A percentile compares a stretch with the other conserved stretches of the same genome.
phyloP scores from a whole-genome alignment of 192 early-diverging fungal species.

The Coemansia sp. region DNA sequence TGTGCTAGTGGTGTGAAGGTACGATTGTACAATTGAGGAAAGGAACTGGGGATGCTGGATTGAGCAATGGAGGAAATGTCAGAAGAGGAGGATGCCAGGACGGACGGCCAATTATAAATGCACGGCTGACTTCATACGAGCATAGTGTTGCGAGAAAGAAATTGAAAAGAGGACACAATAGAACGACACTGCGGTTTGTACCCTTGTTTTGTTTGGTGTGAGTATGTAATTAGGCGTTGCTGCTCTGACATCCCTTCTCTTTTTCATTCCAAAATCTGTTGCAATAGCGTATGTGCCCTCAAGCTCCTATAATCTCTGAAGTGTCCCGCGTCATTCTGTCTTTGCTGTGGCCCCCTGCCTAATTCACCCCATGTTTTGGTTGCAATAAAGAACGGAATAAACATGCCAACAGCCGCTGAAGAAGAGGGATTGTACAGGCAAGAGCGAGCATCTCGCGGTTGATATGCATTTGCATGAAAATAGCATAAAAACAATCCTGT shows the following conservation, averaged over 20 bases:
- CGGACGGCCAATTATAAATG: slow-evolving; percentile 20
- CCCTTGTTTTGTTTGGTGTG: too few relatives aligned
- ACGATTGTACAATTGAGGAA: slow-evolving; percentile 42
- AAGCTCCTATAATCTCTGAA: too few relatives aligned
- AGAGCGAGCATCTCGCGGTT: slow-evolving; percentile 1
- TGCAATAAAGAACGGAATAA: neutral
- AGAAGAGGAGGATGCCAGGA: slow-evolving; percentile 7
- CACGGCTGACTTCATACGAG: slow-evolving; percentile 2
- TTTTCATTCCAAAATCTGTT: neutral
- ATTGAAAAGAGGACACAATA: slow-evolving; percentile 2
- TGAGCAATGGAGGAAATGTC: slow-evolving; percentile 3
- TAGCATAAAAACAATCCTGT: neutral
- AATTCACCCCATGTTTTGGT: too few relatives aligned
- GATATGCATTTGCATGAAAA: slow-evolving; percentile 2
- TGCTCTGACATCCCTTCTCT: neutral
- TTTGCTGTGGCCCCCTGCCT: too few relatives aligned
- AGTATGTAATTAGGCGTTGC: too few relatives aligned
- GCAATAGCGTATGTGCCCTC: neutral
- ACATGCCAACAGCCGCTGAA: neutral
- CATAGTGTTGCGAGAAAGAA: neutral
- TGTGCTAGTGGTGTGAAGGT: neutral
- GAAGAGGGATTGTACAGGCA: neutral
- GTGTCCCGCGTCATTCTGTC: too few relatives aligned
- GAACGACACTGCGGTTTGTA: neutral
- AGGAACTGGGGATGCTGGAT: neutral